Evolutionary conservation across 139 green algal species (phyloP).

Genomic region (Chlorella sp.): DNA sequence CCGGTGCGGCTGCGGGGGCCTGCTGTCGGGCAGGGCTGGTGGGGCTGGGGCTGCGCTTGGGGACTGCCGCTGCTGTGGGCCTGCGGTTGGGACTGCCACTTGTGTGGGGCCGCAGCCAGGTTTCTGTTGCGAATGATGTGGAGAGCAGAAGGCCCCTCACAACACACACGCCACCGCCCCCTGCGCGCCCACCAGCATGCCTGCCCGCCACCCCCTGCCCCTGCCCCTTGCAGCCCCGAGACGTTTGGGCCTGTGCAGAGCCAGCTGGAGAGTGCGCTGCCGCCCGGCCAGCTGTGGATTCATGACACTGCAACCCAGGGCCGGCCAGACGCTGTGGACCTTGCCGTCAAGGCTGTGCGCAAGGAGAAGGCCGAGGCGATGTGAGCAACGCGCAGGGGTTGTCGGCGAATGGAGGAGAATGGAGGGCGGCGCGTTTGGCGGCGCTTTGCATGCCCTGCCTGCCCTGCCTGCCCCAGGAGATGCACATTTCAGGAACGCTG

Average conservation of each 20-base stretch:
- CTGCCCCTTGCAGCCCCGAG: not conserved
- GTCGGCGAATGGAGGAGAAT: not conserved
- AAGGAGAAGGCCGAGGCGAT: not conserved
- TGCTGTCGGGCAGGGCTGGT: too few species aligned
- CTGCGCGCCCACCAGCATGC: not conserved
- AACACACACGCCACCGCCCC: too few species aligned
- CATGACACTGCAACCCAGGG: not conserved
- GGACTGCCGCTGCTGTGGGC: not conserved
- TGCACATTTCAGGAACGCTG: too few species aligned
- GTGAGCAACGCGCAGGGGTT: not conserved
- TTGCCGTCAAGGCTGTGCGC: not conserved
- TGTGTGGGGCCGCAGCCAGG: too few species aligned
- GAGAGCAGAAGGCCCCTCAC: too few species aligned
- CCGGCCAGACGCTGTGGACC: not conserved
- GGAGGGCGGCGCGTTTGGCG: not conserved
- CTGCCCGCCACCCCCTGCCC: not conserved
- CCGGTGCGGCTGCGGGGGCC: constrained; percentile 1
- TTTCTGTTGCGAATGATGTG: too few species aligned
- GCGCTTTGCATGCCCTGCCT: too few species aligned
- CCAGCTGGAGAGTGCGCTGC: not conserved
- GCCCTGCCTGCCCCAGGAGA: too few species aligned
- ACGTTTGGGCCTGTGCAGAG: not conserved
- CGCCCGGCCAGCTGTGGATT: not conserved
- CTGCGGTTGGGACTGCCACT: too few species aligned
- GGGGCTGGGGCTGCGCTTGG: too few species aligned